Evolutionary conservation across 75 land plant species (phyloP), one percentile per base, ranked within the genome.

Genomic region (Sequoia sempervirens): DNA sequence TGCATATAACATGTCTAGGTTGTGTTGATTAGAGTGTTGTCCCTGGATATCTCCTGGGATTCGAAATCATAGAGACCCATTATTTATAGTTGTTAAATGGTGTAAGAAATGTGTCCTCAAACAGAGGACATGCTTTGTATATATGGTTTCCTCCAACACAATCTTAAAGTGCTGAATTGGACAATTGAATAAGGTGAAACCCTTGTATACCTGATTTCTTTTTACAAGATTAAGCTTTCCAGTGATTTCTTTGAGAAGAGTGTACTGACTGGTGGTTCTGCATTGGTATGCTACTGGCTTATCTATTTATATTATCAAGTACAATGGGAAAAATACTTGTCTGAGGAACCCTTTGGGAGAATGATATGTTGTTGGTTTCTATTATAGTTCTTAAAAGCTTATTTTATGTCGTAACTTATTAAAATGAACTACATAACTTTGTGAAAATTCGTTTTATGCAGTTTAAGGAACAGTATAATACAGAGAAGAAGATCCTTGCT

Each of bases 381-480:
- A 5, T 61, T 23, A 30, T 80, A 45, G 14, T 80, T 80, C 46
- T 47, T 34, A 54, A 34, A 47, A 81, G 32, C 41, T 34, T 81
- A 1, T 54, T 50, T 81, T 15, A 30, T 50, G 82, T 36, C 36
- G 8, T 10, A 78, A 78, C 32, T 12, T 45, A 26, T 26, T 43
- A 26, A 17, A 26, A 23, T 26, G 20, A 26, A 47, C 41, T 20
- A 18, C 45, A 18, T 26, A 78, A 43, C 26, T 45, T 78, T 78
- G 4, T 45, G 13, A 78, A 78, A 45, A 26, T 43, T 81, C 1
- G 23, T 32, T 81, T 17, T 75, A 83, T 80, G 84, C 87, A 96
- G 92, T 96, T 96, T 84, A 94, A 87, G 82, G 93, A 89, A 86
- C 90, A 96, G 40, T 93, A 90, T 88, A 89, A 92, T 84, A 96